Base-by-base conservation (phyloP, 495 filamentous ascomycete genomes). In the Penicillium herquei region DNA sequence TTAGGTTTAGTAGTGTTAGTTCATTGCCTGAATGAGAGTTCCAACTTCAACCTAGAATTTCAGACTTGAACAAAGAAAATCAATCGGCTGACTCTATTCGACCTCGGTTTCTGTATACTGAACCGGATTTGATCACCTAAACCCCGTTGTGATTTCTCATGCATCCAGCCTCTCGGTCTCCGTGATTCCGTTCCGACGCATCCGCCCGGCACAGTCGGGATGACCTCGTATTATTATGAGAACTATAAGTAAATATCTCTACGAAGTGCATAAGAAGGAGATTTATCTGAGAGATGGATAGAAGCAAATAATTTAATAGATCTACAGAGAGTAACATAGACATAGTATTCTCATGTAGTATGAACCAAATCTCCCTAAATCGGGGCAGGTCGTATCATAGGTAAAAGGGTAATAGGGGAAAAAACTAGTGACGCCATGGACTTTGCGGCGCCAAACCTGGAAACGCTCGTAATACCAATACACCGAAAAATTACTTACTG, bases 131-230 rank as follows among this genome's bases (percentile, higher is more conserved):
- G 26, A 46, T 26, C 31, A 44, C 21, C 1, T 53, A 59, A 66
- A 48, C 49, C 58, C 63, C 60, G 56, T 58, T 60, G 60, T 68
- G 60, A 66, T 57, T 54, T 56, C 54, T 54, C 51, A 42, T 63
- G 55, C 60, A 57, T 61, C 4, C 52, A 54, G 56, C 51, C 59
- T 40, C 46, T 69, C 70, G 69, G 70, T 53, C 60, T 65, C 57
- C 60, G 59, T 43, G 52, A 44, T 54, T 63, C 66, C 63, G 70
- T 65, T 70, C 71, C 71, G 70, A 55, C 41, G 62, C 65, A 61
- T 70, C 68, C 68, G 71, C 64, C 56, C 59, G 59, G 57, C 62
- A 62, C 47, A 47, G 47, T n/a, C 49, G 51, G 54, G n/a, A 55
- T 65, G 50, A 49, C 39, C 52, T 54, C 43, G 47, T 49, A 35